Conservation (phyloP, 352 stramenopile genomes). For the Aphanomyces invadans region DNA sequence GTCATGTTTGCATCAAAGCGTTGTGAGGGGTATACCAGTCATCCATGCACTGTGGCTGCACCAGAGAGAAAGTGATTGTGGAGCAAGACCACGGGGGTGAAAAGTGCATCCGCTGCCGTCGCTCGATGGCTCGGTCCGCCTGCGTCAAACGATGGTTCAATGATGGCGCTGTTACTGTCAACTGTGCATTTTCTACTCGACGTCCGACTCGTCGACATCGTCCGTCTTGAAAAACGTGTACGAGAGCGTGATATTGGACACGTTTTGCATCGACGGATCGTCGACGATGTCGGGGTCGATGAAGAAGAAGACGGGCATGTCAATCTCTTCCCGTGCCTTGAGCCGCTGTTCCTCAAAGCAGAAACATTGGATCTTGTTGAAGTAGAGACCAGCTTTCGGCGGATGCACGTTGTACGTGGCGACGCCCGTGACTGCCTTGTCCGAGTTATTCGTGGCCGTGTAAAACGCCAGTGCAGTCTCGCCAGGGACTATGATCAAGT, state of each 20-base stretch:
- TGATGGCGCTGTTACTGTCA: no score
- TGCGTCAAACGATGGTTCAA: no score
- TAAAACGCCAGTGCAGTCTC: slow-evolving; percentile 99
- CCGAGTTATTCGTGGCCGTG: slow-evolving; percentile 95
- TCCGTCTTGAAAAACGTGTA: slow-evolving; percentile 99
- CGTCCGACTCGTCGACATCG: slow-evolving; percentile 87
- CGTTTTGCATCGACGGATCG: slow-evolving; percentile 93
- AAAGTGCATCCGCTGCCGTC: no score
- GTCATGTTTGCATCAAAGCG: no score
- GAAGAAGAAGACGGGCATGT: slow-evolving; percentile 99
- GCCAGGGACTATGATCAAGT: slow-evolving; percentile 90
- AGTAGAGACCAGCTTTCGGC: slow-evolving; percentile 94
- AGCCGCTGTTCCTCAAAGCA: slow-evolving; percentile 99
- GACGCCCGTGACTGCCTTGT: slow-evolving; percentile 97
- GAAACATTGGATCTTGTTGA: slow-evolving; percentile 99
- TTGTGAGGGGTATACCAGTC: no score
- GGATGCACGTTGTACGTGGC: slow-evolving; percentile 99
- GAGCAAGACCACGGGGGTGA: no score
- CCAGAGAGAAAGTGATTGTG: no score
- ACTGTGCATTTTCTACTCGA: no score
- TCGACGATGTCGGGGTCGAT: slow-evolving; percentile 98
- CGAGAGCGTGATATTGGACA: slow-evolving; percentile 96
- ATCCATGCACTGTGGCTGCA: no score
- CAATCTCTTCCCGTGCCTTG: slow-evolving; percentile 95
- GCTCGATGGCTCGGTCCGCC: no score